Percentiles rank a stretch among this genome's conserved stretches.
These are phyloP conservation scores for Taiozyma sp. DNA, from an alignment of 1,139 yeast species.

Conservation along the genomic window DNA sequence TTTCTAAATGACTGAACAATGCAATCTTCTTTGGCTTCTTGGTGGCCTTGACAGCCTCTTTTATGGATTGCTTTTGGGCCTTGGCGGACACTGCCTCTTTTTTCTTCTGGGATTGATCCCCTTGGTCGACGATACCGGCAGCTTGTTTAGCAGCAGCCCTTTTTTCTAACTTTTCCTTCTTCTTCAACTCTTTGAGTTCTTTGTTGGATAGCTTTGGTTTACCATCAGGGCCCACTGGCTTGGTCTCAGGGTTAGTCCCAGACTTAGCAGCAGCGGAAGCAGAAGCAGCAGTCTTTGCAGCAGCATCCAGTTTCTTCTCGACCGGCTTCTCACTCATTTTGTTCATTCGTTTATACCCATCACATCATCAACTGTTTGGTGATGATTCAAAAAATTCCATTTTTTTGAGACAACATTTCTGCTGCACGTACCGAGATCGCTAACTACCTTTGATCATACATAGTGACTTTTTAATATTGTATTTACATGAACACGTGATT, in stretches of 20 bases:
- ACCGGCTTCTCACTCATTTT: constrained; percentile 2
- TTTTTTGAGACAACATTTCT: background rate
- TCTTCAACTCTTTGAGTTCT: constrained; percentile 82
- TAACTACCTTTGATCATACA: background rate
- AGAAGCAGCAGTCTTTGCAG: background rate
- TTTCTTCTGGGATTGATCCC: constrained; percentile 31
- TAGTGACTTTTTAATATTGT: background rate
- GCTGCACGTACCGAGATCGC: background rate
- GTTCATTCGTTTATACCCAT: no score
- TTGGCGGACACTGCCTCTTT: constrained; percentile 4
- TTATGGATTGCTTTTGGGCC: constrained; percentile 25
- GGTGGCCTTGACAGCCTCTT: constrained; percentile 23
- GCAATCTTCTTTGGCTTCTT: constrained; percentile 36
- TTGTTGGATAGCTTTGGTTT: constrained; percentile 54
- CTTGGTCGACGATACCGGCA: constrained; percentile 38
- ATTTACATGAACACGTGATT: background rate
- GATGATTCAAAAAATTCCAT: background rate
- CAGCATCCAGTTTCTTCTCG: background rate
- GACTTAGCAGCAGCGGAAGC: background rate
- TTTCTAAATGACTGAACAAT: constrained; percentile 84
- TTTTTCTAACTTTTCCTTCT: constrained; percentile 86
- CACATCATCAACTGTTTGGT: background rate
- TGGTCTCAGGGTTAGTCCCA: background rate
- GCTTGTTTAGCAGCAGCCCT: constrained; percentile 67
- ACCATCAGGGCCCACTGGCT: background rate